A percentile compares a stretch with the other conserved stretches of the same genome.
Evolutionary conservation across 2,329 filamentous ascomycete species (phyloP).

Genomic region (Pseudogymnoascus sp.): DNA sequence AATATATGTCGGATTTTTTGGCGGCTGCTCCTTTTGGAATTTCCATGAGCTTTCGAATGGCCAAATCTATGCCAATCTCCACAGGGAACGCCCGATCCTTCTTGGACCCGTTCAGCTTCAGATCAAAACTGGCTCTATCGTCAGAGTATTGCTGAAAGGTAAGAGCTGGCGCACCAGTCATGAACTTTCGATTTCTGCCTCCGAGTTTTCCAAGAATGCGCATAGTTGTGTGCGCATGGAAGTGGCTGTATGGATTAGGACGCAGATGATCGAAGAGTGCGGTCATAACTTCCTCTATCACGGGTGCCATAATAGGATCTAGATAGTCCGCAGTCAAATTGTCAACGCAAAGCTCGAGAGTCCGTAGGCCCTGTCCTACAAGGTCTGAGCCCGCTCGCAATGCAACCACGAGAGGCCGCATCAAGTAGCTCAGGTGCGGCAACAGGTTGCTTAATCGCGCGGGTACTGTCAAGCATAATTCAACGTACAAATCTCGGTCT

Average conservation of each 20-base stretch:
- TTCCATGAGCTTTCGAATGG: conserved; percentile 82
- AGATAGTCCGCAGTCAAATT: conserved; percentile 97
- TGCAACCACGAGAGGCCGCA: conserved; percentile 95
- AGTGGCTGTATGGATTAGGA: conserved; percentile 91
- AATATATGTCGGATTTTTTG: conserved; percentile 60
- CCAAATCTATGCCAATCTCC: conserved; percentile 77
- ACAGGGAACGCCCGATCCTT: conserved; percentile 82
- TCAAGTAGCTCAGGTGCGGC: conserved; percentile 90
- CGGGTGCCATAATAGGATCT: conserved; percentile 97
- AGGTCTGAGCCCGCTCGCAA: conserved; percentile 85
- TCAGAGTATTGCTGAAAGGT: conserved; percentile 79
- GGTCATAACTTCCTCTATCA: conserved; percentile 98
- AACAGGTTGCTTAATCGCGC: conserved; percentile 88
- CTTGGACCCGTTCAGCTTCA: conserved; percentile 82
- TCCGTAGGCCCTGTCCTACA: conserved; percentile 87
- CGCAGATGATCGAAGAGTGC: conserved; percentile 92
- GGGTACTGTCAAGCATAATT: conserved; percentile 91
- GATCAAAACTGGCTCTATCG: conserved; percentile 77
- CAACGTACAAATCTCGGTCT: conserved; percentile 92
- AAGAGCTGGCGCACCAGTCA: conserved; percentile 80
- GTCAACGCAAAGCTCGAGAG: conserved; percentile 91
- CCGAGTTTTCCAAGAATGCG: conserved; percentile 93
- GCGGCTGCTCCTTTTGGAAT: conserved; percentile 51
- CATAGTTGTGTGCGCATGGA: conserved; percentile 96
- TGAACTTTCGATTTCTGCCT: conserved; percentile 88